Base-by-base conservation (phyloP, 495 filamentous ascomycete genomes). In the Clavariopsis aquatica region DNA sequence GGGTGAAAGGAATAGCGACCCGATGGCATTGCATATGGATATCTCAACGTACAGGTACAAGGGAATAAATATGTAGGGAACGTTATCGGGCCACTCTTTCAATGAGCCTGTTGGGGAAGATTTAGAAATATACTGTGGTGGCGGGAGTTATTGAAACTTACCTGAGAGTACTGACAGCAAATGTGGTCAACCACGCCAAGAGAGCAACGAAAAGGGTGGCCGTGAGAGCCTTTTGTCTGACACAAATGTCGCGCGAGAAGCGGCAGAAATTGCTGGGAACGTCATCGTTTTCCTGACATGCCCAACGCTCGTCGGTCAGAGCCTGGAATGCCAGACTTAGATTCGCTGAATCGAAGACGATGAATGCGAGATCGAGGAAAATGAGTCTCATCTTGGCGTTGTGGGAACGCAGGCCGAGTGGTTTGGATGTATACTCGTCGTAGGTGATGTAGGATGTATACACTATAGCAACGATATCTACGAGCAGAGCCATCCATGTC, bases 361-460 rank as follows among this genome's bases (percentile, higher is more conserved):
- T 95, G 74, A 98, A 98, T 73, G 96, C 84, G 2, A 98, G 81
- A 77, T 98, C 94, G 62, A 96, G 82, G 60, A 98, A 84, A 54
- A 96, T 83, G 31, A 98, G 83, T 22, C 89, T 84, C 68, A 96
- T 87, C 72, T 98, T 98, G 22, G 91, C 87, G 36, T 84, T 86
- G 1, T 91, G 85, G 6, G 85, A 85, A 27, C 94, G 88, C 59
- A 98, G 78, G 5, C 94, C 94, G 31, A 98, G 78, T 3, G 94
- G 94, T 71, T 96, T 95, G 19, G 91, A 87, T 3, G 90, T 93
- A 75, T 96, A 98, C 76, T 98, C 94, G 73, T 98, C 94, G 76
- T 87, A 96, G 1, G 92, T 96, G 74, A 98, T 93, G 74, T 96
- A 98, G 53, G 90, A 71, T 34, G 94, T 83, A 74, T 97, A 98